These are phyloP conservation scores for Diaporthe sp. DNA, from an alignment of 2,329 filamentous ascomycete genomes.

Conservation along the genomic window DNA sequence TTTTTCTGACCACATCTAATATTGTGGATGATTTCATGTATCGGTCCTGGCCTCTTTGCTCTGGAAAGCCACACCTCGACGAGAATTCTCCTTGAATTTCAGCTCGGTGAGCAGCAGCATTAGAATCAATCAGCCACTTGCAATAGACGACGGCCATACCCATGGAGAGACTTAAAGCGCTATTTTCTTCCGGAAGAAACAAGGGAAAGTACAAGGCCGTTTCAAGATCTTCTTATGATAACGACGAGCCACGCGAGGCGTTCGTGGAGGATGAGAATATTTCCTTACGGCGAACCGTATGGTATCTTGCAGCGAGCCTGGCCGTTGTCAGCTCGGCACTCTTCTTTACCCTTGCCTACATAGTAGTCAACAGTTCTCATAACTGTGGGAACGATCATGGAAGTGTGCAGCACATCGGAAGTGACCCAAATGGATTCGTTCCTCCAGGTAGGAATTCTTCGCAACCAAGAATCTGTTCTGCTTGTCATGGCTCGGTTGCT, in stretches of 20 bases:
- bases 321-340: not conserved
- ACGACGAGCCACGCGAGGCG: not conserved
- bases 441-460: not conserved
- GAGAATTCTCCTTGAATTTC: too few species aligned
- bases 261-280: not conserved
- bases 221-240: not conserved
- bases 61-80: too few species aligned
- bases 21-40: too few species aligned
- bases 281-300: not conserved
- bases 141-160: not conserved
- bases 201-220: not conserved
- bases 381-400: not conserved
- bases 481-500: not conserved
- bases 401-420: not conserved
- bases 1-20: too few species aligned
- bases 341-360: not conserved
- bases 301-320: not conserved
- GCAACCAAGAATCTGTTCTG: not conserved
- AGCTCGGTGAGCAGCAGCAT: too few species aligned
- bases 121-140: not conserved
- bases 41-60: not conserved
- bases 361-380: not conserved
- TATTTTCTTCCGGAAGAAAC: not conserved
- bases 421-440: not conserved
- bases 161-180: not conserved